Base-by-base conservation (phyloP, 306 rosid genomes). In the Rosa rugosa region DNA sequence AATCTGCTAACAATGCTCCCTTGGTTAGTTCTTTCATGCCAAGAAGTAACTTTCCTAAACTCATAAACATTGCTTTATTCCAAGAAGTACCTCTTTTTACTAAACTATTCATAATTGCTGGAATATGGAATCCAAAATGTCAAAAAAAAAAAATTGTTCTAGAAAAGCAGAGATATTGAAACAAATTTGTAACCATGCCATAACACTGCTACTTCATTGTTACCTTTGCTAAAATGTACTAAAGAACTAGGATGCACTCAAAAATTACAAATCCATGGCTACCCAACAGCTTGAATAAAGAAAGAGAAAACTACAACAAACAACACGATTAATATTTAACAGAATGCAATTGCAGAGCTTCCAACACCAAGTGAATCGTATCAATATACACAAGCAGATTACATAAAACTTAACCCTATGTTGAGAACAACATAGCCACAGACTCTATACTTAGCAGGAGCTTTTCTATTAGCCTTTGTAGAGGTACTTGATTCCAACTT, bases 301-400 rank as follows among this genome's bases (percentile, higher is more conserved):
- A 51, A 20, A 51, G 10, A 0, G 77, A 23, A 25, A 25, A 25
- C 0, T 25, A 25, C 27, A 25, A 25, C 27, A 25, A 25, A 25
- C 27, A 73, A 38, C 50, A 20, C 40, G 23, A 45, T 22, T 6
- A 70, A 11, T 9, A 53, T 18, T 38, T 57, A 36, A 10, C 3
- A 51, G 2, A 38, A 1, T 5, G 16, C 31, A 53, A 53, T 12
- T 11, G 10, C 66, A 73, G 31, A 73, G 11, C 20, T 53, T 8
- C 4, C 44, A 53, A 53, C 64, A 53, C 23, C 10, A 36, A 31
- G 5, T 53, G 6, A 8, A 6, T 65, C 22, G 12, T 34, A 71
- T 72, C 5, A 12, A 38, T 1, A 45, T 73, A 38, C 50, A 77
- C 69, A 36, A 79, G 72, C 34, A 71, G 36, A 45, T 34, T 56